phyloP scores from a whole-genome alignment of 441 rosid genomes.

The Populus trichocarpa region DNA sequence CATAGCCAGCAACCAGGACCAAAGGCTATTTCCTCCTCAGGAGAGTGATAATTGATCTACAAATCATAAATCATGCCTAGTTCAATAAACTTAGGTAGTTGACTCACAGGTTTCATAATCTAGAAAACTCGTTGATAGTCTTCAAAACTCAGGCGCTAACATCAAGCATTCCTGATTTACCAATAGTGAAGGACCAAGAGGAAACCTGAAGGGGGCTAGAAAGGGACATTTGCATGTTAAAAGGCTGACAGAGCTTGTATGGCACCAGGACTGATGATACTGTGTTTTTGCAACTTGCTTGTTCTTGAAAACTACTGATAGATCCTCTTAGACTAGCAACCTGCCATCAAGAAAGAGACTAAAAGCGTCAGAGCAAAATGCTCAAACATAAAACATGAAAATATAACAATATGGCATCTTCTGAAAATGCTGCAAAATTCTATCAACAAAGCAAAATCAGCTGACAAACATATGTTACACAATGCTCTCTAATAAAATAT shows the following conservation, averaged over 20 bases:
- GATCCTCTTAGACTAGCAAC: slow-evolving; percentile 95
- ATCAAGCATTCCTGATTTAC: background rate
- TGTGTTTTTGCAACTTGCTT: slow-evolving; percentile 80
- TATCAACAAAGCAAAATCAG: background rate
- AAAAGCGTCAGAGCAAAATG: slow-evolving; percentile 7
- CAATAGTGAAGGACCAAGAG: slow-evolving; percentile 11
- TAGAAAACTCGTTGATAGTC: background rate
- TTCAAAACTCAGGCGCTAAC: background rate
- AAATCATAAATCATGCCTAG: slow-evolving; percentile 17
- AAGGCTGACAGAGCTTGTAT: slow-evolving; percentile 62
- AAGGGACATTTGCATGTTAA: slow-evolving; percentile 63
- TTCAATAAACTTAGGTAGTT: background rate
- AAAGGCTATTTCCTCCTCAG: slow-evolving; percentile 96
- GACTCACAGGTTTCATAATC: background rate
- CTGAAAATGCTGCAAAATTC: background rate
- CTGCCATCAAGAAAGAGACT: slow-evolving; percentile 44
- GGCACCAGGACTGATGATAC: slow-evolving; percentile 68
- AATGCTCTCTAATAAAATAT: background rate
- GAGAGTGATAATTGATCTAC: slow-evolving; percentile 79
- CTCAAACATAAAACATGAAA: background rate
- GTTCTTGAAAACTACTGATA: slow-evolving; percentile 94
- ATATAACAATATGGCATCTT: background rate
- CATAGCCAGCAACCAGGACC: slow-evolving; percentile 98
- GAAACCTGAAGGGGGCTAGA: slow-evolving; percentile 77
- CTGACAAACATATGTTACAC: background rate